A percentile compares a stretch with the other conserved stretches of the same genome.
Conservation (phyloP, 2,329 filamentous ascomycete genomes). For the Pyrenophora graminea region DNA sequence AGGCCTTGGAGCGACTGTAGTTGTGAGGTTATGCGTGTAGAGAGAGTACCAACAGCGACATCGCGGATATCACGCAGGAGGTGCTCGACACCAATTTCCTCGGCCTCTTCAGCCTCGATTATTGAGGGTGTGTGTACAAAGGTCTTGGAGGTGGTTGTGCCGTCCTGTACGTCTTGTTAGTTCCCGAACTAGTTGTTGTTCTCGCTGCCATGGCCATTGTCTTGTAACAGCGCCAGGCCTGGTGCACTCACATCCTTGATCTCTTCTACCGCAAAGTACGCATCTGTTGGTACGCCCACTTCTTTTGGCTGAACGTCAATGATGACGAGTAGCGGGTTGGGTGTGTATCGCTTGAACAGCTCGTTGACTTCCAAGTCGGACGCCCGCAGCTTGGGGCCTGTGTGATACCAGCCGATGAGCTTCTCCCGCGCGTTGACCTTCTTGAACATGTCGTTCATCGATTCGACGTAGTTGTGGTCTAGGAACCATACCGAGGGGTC, state of each 20-base stretch:
- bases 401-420: conserved; percentile 99
- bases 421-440: conserved; percentile 99
- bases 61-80: conserved; percentile 96
- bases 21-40: conserved; percentile 95
- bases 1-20: conserved; percentile 95
- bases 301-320: conserved; percentile 98
- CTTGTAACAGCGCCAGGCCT: background rate
- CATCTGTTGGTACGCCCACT: conserved; percentile 95
- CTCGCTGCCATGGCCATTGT: background rate
- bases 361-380: conserved; percentile 99
- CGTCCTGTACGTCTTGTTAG: conserved; percentile 66
- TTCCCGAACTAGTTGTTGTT: background rate
- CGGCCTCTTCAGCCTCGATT: conserved; percentile 98
- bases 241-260: conserved; percentile 85
- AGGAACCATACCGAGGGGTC: conserved; percentile 99
- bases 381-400: conserved; percentile 91
- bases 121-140: conserved; percentile 98
- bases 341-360: conserved; percentile 98
- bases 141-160: conserved; percentile 93
- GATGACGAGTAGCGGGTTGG: conserved; percentile 94
- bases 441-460: conserved; percentile 99
- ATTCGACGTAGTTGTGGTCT: conserved; percentile 99
- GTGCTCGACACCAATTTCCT: conserved; percentile 98
- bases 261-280: conserved; percentile 98
- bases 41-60: conserved; percentile 94